Base-by-base conservation (phyloP, 2,329 filamentous ascomycete genomes). In the Dendryphion nanum region DNA sequence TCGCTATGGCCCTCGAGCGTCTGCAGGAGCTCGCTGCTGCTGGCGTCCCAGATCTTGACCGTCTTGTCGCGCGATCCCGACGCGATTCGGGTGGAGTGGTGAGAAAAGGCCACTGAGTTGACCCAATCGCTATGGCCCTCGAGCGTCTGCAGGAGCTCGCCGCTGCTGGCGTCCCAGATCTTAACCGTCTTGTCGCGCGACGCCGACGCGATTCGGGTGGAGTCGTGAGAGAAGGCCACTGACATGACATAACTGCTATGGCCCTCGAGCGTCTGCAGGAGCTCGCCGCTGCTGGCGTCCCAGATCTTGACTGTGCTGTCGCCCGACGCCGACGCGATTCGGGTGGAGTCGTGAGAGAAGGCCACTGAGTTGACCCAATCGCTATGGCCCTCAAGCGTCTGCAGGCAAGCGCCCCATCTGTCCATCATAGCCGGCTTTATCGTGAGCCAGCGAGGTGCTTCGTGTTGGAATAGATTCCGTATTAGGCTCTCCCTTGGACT, bases 131-230 rank as follows among this genome's bases (percentile, higher is more conserved):
- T 40, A 33, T 48, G 40, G 26, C 45, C 47, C 37, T 54, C 39
- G 29, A 59, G 48, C 20, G 34, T 45, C 32, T 42, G 38, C 32
- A 45, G 39, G 16, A 28, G 38, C 30, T n/a, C 15, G 21, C 29
- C 45, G 66, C 95, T 90, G 33, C 18, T 33, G 1, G 39, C 36
- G 30, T 55, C 50, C 44, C 38, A 54, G 15, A 56, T 32, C 44
- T 36, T 45, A 30, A 54, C 42, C 3, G 37, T 44, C 29, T 53
- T 45, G 18, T 33, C 31, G 20, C 15, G 1, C 6, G 49, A 53
- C 7, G 20, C 47, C 6, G 48, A 55, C 12, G 43, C 49, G 21
- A 57, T 39, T 21, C 31, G 31, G 20, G 18, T 21, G n/a, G 35
- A 40, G 40, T 59, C 45, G 30, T 37, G 35, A 3, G 55, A 55